Conservation (phyloP, 495 filamentous ascomycete genomes). For the Aspergillus sclerotioniger region DNA sequence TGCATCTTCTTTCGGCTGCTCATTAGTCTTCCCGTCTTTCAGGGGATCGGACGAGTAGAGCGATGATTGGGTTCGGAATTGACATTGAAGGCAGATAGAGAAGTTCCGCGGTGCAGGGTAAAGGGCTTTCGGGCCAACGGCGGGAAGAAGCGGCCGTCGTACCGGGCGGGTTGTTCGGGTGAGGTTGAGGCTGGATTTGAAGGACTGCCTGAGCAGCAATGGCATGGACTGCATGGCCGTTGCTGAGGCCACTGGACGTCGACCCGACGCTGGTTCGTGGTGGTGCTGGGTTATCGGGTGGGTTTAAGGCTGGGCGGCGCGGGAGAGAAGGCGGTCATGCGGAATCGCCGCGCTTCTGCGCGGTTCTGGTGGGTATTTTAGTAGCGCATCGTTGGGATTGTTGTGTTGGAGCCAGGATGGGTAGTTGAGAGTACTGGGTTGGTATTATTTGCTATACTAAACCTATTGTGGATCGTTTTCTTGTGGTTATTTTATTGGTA, state of each 20-base stretch:
- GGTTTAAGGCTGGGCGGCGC: conserved; percentile 4
- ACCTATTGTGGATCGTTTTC: not conserved
- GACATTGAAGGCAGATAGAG: conserved; percentile 41
- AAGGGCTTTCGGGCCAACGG: conserved; percentile 22
- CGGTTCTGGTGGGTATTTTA: conserved; percentile 9
- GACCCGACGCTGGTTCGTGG: conserved; percentile 14
- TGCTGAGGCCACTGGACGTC: conserved; percentile 21
- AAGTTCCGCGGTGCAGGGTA: conserved; percentile 27
- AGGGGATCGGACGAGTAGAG: conserved; percentile 23
- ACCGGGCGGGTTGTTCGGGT: conserved; percentile 24
- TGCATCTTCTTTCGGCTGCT: conserved; percentile 16
- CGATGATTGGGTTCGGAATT: conserved; percentile 31
- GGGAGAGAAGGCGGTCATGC: conserved; percentile 6
- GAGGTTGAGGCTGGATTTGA: conserved; percentile 30
- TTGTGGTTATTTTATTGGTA: not conserved
- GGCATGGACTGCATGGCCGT: conserved; percentile 46
- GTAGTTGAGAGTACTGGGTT: not conserved
- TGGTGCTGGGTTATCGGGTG: conserved; percentile 9
- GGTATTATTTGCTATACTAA: not conserved
- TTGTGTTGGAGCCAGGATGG: not conserved
- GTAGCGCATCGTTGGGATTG: not conserved
- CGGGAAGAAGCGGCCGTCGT: conserved; percentile 20
- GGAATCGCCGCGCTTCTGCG: conserved; percentile 16
- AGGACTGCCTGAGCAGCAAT: conserved; percentile 40
- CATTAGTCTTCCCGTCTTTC: conserved; percentile 20